Evolutionary conservation across 2,329 filamentous ascomycete species (phyloP), one percentile per base, ranked within the genome.

Genomic region (Cylindrodendrum hubeiense): DNA sequence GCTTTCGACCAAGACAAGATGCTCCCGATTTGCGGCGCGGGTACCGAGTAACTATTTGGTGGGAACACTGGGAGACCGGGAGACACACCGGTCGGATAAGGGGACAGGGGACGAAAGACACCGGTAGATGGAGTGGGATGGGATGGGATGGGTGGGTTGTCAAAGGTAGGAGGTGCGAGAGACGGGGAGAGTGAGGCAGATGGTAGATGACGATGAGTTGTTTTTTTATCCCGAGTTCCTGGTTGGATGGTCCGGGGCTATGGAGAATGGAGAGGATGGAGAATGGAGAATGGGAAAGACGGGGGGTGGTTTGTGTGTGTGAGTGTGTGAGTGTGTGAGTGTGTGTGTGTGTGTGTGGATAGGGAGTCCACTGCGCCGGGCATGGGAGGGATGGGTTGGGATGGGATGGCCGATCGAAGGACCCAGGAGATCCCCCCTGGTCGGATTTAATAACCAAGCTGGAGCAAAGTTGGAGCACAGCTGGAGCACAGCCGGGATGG

Each of bases 141-240:
- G 15, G 37, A 39, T 39, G 37, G 37, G 37, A 39, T 39, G 37
- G 6, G 37, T 39, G 37, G 37, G 37, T 17, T n/a, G n/a, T 8
- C 37, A 39, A n/a, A 39, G 37, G 37, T 30, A 10, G 4, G 28
- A 30, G 28, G 28, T 12, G 28, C 28, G 28, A 30, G 28, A 49
- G 47, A 33, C 28, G 47, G 47, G n/a, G 47, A 30, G 19, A 28
- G 15, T n/a, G 5, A 47, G 15, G 21, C 28, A 37, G 19, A 33
- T 21, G 19, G 34, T 43, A 30, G 28, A 26, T 12, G 8, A 33
- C 49, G 34, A 28, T 62, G 64, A 68, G 58, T 57, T 69, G 63
- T 71, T 68, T 71, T 65, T 60, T 56, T 68, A 68, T 72, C 53
- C 64, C 47, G 58, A 50, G 34, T 41, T 47, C 49, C 66, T 73